Conservation (phyloP, 1,284 basidiomycete genomes). For the Phlebopus sp. region DNA sequence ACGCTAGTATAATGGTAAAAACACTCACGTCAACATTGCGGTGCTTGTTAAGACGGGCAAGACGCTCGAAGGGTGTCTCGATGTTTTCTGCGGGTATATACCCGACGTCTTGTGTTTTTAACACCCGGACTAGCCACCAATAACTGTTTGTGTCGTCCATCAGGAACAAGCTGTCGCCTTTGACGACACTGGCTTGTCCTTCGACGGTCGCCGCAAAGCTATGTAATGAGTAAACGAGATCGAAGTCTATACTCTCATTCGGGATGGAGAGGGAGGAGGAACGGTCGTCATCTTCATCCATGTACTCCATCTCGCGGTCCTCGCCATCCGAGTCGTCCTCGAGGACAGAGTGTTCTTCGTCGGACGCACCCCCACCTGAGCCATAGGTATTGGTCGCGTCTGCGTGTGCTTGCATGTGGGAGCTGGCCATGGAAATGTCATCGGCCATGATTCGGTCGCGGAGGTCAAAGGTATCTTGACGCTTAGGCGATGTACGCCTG, state of each 20-base stretch:
- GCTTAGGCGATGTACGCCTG: slow-evolving; percentile 23
- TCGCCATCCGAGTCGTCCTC: slow-evolving; percentile 76
- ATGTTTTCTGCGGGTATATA: slow-evolving; percentile 99
- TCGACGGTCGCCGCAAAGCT: slow-evolving; percentile 95
- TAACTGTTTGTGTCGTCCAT: slow-evolving; percentile 97
- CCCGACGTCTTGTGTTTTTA: slow-evolving; percentile 98
- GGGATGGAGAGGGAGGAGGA: slow-evolving; percentile 84
- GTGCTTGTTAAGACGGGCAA: slow-evolving; percentile 96
- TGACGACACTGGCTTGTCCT: slow-evolving; percentile 94
- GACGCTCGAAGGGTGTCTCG: slow-evolving; percentile 95
- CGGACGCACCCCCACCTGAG: slow-evolving; percentile 42
- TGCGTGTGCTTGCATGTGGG: slow-evolving; percentile 55
- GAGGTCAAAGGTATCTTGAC: slow-evolving; percentile 70
- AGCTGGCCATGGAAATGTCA: slow-evolving; percentile 43
- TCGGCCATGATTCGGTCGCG: slow-evolving; percentile 63
- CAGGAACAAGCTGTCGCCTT: slow-evolving; percentile 89
- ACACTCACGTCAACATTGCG: slow-evolving; percentile 90
- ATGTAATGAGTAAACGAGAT: slow-evolving; percentile 85
- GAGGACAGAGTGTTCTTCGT: slow-evolving; percentile 73
- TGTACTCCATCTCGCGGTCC: slow-evolving; percentile 58
- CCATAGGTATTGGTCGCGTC: slow-evolving; percentile 44
- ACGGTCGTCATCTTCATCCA: slow-evolving; percentile 70
- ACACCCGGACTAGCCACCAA: slow-evolving; percentile 96
- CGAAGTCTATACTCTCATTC: slow-evolving; percentile 89
- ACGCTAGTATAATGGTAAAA: background rate